A percentile compares a stretch with the other conserved stretches of the same genome.
phyloP scores from a whole-genome alignment of 805 yeast species.

The Saccharomycopsis sp. region DNA sequence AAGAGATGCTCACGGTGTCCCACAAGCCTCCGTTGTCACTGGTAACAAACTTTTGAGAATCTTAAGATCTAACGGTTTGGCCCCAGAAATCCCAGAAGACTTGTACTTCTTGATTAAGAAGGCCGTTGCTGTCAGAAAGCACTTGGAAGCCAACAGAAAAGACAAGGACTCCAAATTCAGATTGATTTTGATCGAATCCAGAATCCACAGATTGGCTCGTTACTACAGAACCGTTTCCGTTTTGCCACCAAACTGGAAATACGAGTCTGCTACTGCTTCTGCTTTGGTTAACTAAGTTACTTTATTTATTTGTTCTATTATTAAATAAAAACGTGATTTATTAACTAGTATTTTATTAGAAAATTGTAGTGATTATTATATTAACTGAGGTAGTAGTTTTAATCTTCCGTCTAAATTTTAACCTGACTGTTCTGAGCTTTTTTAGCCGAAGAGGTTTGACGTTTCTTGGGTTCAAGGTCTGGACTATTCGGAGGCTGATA shows the following conservation, averaged over 20 bases:
- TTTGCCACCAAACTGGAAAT: constrained; percentile 99
- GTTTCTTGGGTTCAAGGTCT: no score
- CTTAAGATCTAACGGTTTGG: constrained; percentile 98
- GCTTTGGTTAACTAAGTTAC: constrained; percentile 91
- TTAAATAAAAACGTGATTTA: no score
- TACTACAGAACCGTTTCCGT: constrained; percentile 99
- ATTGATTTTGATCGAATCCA: constrained; percentile 98
- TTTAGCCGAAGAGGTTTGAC: no score
- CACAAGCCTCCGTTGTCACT: constrained; percentile 94
- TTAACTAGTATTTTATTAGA: no score
- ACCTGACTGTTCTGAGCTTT: no score
- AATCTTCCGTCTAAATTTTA: no score
- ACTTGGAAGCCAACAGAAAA: constrained; percentile 99
- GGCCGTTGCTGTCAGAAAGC: constrained; percentile 99
- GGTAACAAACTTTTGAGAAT: constrained; percentile 99
- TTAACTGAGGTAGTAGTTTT: no score
- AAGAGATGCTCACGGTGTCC: constrained; percentile 99
- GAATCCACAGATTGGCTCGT: constrained; percentile 99
- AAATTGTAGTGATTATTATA: no score
- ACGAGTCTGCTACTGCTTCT: constrained; percentile 99
- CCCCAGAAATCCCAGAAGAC: constrained; percentile 99
- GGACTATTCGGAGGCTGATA: no score
- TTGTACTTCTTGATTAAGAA: constrained; percentile 98
- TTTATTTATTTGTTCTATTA: constrained; percentile 18
- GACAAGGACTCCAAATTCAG: constrained; percentile 99